Evolutionary conservation across 1,284 basidiomycete species (phyloP).

Genomic region (Phenoliferia sp.): DNA sequence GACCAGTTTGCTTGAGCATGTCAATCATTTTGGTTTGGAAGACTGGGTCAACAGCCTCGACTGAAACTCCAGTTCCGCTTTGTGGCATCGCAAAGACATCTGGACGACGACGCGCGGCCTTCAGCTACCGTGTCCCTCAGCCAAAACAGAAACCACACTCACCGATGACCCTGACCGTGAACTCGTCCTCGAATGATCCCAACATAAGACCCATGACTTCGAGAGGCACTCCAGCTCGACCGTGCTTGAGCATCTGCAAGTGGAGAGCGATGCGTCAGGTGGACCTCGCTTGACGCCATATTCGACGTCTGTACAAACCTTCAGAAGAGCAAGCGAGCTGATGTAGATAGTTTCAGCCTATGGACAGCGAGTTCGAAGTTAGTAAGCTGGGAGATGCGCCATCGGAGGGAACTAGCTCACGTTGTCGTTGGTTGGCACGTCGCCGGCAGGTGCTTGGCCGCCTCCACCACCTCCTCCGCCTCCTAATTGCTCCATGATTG

Average conservation of each 20-base stretch:
- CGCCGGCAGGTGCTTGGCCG: slow-evolving; percentile 7
- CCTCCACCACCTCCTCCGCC: slow-evolving; percentile 25
- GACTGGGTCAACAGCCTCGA: slow-evolving; percentile 98
- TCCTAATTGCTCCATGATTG: slow-evolving; percentile 24
- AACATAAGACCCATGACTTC: slow-evolving; percentile 99
- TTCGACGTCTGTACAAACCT: slow-evolving; percentile 52
- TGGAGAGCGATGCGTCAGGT: slow-evolving; percentile 3
- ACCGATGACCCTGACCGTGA: slow-evolving; percentile 59
- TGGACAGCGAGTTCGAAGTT: background rate
- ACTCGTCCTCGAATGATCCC: slow-evolving; percentile 98
- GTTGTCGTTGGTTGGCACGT: slow-evolving; percentile 36
- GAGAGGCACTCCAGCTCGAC: slow-evolving; percentile 97
- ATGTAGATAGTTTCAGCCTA: slow-evolving; percentile 97
- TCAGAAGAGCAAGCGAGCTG: slow-evolving; percentile 84
- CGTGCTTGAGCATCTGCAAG: slow-evolving; percentile 94
- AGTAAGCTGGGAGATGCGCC: background rate
- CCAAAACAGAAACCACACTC: background rate
- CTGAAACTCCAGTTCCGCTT: slow-evolving; percentile 94
- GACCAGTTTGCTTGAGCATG: slow-evolving; percentile 98
- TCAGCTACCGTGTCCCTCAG: background rate
- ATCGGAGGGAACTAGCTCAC: slow-evolving; percentile 39
- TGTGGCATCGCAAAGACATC: slow-evolving; percentile 99
- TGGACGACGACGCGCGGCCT: slow-evolving; percentile 5
- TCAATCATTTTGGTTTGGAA: slow-evolving; percentile 99
- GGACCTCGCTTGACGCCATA: background rate